phyloP scores from a whole-genome alignment of 2,329 filamentous ascomycete genomes.

The Pleurostoma richardsiae region DNA sequence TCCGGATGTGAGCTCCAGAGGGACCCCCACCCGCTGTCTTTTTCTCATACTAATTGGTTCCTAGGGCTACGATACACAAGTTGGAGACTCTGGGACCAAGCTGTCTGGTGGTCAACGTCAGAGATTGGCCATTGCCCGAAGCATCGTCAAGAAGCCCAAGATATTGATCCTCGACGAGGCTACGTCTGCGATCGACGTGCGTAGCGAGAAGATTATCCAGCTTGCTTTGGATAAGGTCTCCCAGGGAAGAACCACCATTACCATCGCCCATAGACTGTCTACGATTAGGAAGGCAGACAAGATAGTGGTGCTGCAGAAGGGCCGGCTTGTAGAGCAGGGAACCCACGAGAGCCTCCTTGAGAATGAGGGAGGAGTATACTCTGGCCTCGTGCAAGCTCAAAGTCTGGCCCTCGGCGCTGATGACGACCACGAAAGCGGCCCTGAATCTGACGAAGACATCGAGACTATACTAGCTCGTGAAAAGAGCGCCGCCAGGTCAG shows the following conservation, averaged over 20 bases:
- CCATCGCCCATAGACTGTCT: slow-evolving; percentile 66
- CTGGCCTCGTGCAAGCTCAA: slow-evolving; percentile 61
- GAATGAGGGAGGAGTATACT: slow-evolving; percentile 58
- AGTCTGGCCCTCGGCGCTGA: slow-evolving; percentile 47
- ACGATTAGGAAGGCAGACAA: slow-evolving; percentile 74
- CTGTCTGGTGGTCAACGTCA: slow-evolving; percentile 62
- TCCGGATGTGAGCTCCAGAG: slow-evolving; percentile 36
- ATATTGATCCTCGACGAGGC: slow-evolving; percentile 65
- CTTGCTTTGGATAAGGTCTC: slow-evolving; percentile 50
- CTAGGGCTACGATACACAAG: slow-evolving; percentile 65
- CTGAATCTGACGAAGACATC: slow-evolving; percentile 32
- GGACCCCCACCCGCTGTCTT: not conserved
- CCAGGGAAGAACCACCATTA: slow-evolving; percentile 53
- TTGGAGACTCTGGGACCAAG: slow-evolving; percentile 74
- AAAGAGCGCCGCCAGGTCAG: slow-evolving; percentile 34
- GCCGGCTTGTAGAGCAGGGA: slow-evolving; percentile 67
- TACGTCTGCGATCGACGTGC: slow-evolving; percentile 46
- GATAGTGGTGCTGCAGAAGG: slow-evolving; percentile 71
- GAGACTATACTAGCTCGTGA: slow-evolving; percentile 32
- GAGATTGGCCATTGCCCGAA: slow-evolving; percentile 56
- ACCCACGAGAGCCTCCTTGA: slow-evolving; percentile 68
- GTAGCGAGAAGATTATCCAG: slow-evolving; percentile 44
- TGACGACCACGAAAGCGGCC: slow-evolving; percentile 25
- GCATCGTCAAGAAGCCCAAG: slow-evolving; percentile 52
- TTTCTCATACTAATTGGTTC: not conserved